phyloP scores from a whole-genome alignment of 106 monocot species.

The Hemerocallis citrina region DNA sequence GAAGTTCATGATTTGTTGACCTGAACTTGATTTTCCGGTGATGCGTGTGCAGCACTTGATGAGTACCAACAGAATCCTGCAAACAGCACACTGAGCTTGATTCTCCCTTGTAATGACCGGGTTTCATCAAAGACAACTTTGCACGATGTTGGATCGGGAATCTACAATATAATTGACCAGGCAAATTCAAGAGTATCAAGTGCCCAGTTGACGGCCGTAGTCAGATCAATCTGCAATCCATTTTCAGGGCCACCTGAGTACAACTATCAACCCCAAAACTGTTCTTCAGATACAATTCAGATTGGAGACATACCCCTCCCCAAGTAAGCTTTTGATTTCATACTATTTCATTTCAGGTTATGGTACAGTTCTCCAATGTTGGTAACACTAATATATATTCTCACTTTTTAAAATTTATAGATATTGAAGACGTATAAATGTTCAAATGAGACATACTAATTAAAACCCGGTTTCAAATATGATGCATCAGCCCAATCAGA shows the following conservation, averaged over 20 bases:
- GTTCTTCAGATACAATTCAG: conserved; percentile 49
- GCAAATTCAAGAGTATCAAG: conserved; percentile 71
- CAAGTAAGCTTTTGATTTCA: too few relatives aligned
- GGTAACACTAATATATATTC: too few relatives aligned
- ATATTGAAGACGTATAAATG: too few relatives aligned
- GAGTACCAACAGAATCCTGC: conserved; percentile 56
- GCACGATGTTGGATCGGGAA: conserved; percentile 35
- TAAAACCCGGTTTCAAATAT: too few relatives aligned
- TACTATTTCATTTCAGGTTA: too few relatives aligned
- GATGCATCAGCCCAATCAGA: too few relatives aligned
- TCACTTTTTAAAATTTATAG: too few relatives aligned
- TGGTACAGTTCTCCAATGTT: too few relatives aligned
- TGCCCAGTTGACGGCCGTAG: conserved; percentile 16
- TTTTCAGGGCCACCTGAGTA: conserved; percentile 80
- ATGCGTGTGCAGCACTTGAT: conserved; percentile 67
- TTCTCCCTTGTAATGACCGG: conserved; percentile 58
- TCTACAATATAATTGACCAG: conserved; percentile 58
- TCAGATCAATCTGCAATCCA: conserved; percentile 78
- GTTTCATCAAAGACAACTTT: conserved; percentile 32
- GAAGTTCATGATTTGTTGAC: too few relatives aligned
- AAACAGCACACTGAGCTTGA: conserved; percentile 62
- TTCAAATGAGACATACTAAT: too few relatives aligned
- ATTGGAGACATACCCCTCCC: conserved; percentile 90
- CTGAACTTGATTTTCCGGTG: conserved; percentile 80
- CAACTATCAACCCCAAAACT: conserved; percentile 65